Evolutionary conservation across 768 basidiomycete species (phyloP), one percentile per base, ranked within the genome.

Genomic region (Auricularia auricula-judae): DNA sequence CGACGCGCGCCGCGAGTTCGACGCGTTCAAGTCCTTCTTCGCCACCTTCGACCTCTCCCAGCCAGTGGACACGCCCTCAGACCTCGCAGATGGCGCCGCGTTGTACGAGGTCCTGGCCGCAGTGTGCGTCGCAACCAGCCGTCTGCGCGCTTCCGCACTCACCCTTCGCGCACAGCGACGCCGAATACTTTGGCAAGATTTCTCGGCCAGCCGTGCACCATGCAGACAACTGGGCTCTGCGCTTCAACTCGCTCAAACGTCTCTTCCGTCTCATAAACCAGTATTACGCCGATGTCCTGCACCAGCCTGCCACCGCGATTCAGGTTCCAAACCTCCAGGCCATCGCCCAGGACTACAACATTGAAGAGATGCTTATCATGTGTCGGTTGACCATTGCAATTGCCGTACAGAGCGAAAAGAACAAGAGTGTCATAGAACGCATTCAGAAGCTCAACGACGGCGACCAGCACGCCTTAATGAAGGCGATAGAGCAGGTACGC

Each of bases 391-490:
- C 88, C 12, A 86, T 96, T 59, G 90, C 88, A 23, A 89, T 93
- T 68, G 87, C 88, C 1, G 92, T 94, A 10, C 92, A 95, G 75
- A 93, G 90, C 71, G 88, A 90, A 72, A 84, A 84, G 73, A 95
- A 95, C 71, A 86, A 92, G 76, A 84, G 87, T 67, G 88, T 95
- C 68, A 93, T 98, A 66, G 86, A 85, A 72, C 89, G 85, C 75
- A 98, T 98, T 42, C 93, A 95, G 70, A 81, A 83, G 2, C 74
- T 97, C 67, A 87, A 84, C 66, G 89, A 96, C 74, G 80, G 76
- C 18, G 87, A 93, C 71, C 94, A 97, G 76, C 90, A 93, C 72
- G 81, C 85, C 71, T 77, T 97, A 63, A 98, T 97, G 95, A 88
- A 84, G 74, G 89, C 91, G 47, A 96, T 97, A 65, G 94, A 97